phyloP scores from a whole-genome alignment of 1,284 basidiomycete genomes.

The Inonotus obliquus region DNA sequence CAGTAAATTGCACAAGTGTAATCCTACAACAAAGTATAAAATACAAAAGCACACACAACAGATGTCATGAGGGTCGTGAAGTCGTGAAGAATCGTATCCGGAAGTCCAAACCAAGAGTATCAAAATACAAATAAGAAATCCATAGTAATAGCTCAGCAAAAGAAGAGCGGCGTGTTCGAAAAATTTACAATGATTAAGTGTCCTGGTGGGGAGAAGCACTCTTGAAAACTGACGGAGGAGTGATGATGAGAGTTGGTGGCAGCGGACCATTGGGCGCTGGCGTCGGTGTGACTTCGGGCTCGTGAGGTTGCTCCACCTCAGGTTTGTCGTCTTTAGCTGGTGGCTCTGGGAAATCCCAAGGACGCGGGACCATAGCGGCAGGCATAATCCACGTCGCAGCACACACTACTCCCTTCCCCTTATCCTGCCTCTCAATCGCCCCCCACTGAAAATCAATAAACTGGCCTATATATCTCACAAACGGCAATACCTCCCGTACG shows the following conservation, averaged over 20 bases:
- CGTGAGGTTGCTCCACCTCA: neutral
- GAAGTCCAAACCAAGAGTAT: neutral
- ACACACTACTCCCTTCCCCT: conserved; percentile 74
- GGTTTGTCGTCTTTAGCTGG: neutral
- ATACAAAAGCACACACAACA: neutral
- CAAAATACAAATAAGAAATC: neutral
- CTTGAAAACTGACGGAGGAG: conserved; percentile 13
- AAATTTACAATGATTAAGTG: neutral
- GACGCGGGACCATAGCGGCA: conserved; percentile 49
- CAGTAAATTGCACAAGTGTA: neutral
- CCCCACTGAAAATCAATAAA: conserved; percentile 70
- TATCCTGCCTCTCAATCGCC: conserved; percentile 55
- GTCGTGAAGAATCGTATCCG: neutral
- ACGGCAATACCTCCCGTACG: conserved; percentile 71
- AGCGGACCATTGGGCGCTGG: neutral
- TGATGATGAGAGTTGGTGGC: conserved; percentile 9
- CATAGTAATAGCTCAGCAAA: neutral
- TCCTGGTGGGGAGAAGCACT: neutral
- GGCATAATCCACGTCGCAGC: conserved; percentile 83
- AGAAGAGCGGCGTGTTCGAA: neutral
- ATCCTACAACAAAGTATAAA: neutral
- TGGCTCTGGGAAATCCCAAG: conserved; percentile 19
- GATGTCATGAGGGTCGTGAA: neutral
- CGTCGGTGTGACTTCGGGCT: neutral
- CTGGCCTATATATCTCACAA: conserved; percentile 72